Conservation (phyloP, 1,139 yeast genomes). For the Kodamaea plutei region DNA sequence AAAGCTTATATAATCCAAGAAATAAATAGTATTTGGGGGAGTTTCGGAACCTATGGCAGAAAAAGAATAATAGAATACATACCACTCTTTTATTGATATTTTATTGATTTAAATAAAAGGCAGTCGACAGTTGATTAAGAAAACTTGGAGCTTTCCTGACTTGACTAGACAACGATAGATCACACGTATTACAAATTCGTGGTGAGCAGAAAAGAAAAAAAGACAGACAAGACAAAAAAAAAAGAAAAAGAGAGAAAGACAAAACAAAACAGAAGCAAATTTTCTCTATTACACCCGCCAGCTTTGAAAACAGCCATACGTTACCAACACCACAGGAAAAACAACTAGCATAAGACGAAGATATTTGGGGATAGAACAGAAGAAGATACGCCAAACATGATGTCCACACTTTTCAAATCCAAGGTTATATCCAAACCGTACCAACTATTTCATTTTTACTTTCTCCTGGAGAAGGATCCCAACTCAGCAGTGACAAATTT, state of each 20-base stretch:
- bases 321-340: background rate
- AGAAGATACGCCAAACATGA: conserved; percentile 2
- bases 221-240: background rate
- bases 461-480: conserved; percentile 57
- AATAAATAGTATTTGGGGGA: too few species aligned
- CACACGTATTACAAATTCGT: too few species aligned
- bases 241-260: background rate
- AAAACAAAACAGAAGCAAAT: background rate
- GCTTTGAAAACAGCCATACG: background rate
- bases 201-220: background rate
- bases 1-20: too few species aligned
- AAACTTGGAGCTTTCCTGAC: too few species aligned
- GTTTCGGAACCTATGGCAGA: too few species aligned
- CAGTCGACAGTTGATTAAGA: too few species aligned
- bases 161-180: too few species aligned
- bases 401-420: conserved; percentile 29
- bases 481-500: conserved; percentile 53
- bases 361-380: background rate
- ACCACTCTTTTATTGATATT: too few species aligned
- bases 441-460: conserved; percentile 47
- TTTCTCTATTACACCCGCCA: background rate
- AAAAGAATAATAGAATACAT: too few species aligned
- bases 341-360: background rate
- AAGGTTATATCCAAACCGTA: conserved; percentile 36
- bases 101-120: too few species aligned